phyloP scores from a whole-genome alignment of 768 basidiomycete genomes.

The Boletus sensibilis region DNA sequence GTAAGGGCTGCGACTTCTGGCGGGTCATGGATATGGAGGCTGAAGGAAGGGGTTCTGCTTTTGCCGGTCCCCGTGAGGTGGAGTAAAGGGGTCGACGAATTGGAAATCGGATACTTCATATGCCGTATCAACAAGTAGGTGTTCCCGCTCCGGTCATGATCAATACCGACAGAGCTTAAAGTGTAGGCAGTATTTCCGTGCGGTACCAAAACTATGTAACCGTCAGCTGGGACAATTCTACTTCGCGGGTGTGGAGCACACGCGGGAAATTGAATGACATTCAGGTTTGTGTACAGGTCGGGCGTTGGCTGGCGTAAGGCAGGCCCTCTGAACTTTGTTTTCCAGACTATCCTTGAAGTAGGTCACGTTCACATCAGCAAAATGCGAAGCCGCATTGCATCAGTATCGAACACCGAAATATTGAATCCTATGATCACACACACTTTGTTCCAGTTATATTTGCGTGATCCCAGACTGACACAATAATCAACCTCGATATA shows the following conservation, averaged over 20 bases:
- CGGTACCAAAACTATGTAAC: not conserved
- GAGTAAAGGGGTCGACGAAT: not conserved
- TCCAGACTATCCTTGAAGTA: not conserved
- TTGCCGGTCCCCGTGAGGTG: slow-evolving; percentile 20
- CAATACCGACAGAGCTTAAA: slow-evolving; percentile 1
- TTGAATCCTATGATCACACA: not conserved
- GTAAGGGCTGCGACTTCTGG: slow-evolving; percentile 79
- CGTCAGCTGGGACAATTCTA: not conserved
- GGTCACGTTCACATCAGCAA: not conserved
- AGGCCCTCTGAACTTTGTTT: not conserved
- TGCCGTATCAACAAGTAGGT: slow-evolving; percentile 3
- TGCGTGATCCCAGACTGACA: slow-evolving; percentile 1
- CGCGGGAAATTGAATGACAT: not conserved
- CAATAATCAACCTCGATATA: slow-evolving; percentile 11
- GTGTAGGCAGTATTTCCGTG: not conserved
- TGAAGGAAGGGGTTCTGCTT: slow-evolving; percentile 61
- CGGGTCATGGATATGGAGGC: slow-evolving; percentile 65
- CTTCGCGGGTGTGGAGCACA: not conserved
- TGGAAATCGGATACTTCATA: not conserved
- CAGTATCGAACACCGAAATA: not conserved
- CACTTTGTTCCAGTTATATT: not conserved
- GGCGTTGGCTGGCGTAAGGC: not conserved
- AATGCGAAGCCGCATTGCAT: not conserved
- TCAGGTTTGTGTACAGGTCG: not conserved
- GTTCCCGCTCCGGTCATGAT: not conserved